Conservation (phyloP, 108 stramenopile genomes). For the Nitzschia putrida region DNA sequence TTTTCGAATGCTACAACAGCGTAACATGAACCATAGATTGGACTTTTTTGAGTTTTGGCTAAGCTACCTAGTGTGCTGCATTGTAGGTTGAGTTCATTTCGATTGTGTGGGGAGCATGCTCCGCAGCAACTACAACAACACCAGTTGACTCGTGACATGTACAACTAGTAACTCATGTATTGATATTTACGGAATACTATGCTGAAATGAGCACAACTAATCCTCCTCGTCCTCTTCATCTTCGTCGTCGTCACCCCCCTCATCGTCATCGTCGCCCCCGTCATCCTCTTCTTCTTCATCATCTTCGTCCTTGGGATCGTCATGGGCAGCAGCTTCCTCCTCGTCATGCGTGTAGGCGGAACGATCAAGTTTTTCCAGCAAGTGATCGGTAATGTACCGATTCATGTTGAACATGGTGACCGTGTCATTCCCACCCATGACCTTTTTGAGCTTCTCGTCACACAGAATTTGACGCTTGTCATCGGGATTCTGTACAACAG, state of each 20-base stretch:
- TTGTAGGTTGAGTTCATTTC: no score
- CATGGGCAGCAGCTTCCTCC: slow-evolving; percentile 25
- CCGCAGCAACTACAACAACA: no score
- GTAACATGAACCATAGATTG: no score
- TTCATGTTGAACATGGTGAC: slow-evolving; percentile 93
- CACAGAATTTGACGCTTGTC: slow-evolving; percentile 89
- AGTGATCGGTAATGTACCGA: slow-evolving; percentile 68
- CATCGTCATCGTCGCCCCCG: slow-evolving; percentile 4
- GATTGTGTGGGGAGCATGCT: no score
- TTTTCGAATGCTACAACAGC: no score
- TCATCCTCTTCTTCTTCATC: slow-evolving; percentile 14
- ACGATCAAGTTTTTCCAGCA: slow-evolving; percentile 80
- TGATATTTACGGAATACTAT: no score
- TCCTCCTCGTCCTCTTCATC: slow-evolving; percentile 4
- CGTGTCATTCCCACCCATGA: slow-evolving; percentile 73
- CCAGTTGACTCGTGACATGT: no score
- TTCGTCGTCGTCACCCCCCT: slow-evolving; percentile 1
- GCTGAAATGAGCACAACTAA: no score
- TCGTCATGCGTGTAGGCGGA: slow-evolving; percentile 39
- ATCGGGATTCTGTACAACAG: slow-evolving; percentile 60
- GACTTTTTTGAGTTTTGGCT: no score
- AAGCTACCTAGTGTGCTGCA: no score
- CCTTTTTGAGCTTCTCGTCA: slow-evolving; percentile 63
- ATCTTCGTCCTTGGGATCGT: slow-evolving; percentile 9
- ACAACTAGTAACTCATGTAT: no score